phyloP scores from a whole-genome alignment of 192 early-diverging fungal species.

The Podila clonocystis region DNA sequence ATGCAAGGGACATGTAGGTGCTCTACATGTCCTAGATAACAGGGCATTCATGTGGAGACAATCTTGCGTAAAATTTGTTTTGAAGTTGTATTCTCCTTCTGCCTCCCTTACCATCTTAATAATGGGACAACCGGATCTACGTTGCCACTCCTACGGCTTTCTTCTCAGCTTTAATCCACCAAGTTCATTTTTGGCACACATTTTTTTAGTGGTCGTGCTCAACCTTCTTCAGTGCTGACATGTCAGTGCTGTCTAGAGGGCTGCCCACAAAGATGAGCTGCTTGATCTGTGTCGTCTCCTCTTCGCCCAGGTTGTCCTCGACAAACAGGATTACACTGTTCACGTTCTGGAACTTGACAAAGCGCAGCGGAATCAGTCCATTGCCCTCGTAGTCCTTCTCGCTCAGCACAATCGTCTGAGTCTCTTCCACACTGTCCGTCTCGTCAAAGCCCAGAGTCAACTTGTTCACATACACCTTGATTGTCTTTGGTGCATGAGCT shows the following conservation, averaged over 20 bases:
- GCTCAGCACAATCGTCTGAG: constrained; percentile 79
- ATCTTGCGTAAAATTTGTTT: no score
- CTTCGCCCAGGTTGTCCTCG: constrained; percentile 85
- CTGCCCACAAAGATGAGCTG: constrained; percentile 85
- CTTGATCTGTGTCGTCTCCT: constrained; percentile 84
- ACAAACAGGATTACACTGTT: constrained; percentile 83
- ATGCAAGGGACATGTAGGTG: no score
- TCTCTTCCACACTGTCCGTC: constrained; percentile 75
- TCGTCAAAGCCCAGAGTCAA: constrained; percentile 89
- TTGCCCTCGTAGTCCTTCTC: constrained; percentile 74
- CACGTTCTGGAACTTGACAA: constrained; percentile 95
- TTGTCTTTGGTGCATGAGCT: constrained; percentile 86
- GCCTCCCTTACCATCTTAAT: no score
- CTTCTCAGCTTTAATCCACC: neutral
- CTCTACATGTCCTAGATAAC: no score
- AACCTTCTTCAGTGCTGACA: constrained; percentile 47
- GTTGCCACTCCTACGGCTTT: no score
- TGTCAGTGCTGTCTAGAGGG: constrained; percentile 36
- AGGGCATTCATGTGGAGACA: no score
- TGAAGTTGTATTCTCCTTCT: no score
- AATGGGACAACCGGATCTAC: no score
- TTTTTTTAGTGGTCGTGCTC: constrained; percentile 34
- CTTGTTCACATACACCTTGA: constrained; percentile 90
- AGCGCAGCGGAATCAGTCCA: constrained; percentile 80
- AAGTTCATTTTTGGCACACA: no score